Base-by-base conservation (phyloP, 371 early-diverging fungal species). In the Rhizopus sp. region DNA sequence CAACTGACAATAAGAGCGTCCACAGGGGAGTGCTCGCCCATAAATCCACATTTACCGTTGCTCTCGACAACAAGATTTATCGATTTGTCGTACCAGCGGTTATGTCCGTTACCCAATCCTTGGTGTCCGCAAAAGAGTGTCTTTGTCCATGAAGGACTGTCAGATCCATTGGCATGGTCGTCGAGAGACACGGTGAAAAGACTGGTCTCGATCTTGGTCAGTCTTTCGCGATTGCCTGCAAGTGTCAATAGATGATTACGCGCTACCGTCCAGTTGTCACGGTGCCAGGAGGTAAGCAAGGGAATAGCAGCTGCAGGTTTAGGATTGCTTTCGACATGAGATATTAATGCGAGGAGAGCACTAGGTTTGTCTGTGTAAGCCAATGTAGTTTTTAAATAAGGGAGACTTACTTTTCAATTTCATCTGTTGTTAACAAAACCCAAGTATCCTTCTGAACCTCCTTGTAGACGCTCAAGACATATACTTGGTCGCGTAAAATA, bases 61-160 rank as follows among this genome's bases (percentile, higher is more conserved):
- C 80, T 76, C 51, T 89, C 84, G 17, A 91, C 75, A 29, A 88
- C 65, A 16, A 91, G 44, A 23, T 72, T 82, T n/a, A 90, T 34
- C 2, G 86, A 73, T 72, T 92, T 93, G 72, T 95, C 96, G 59
- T 88, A 93, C 96, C 96, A 95, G 4, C 96, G 84, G 68, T 95
- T 94, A 66, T 83, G 87, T 5, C 89, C 95, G 34, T 80, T 77
- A 1, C 68, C 68, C 10, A 70, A 17, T 0, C 66, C 59, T 50
- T 70, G 69, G 42, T 70, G 59, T 6, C 75, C 65, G 17, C 65
- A 69, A 13, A 73, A 60, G 41, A 57, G 48, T 15, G 64, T 63
- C 9, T 60, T 59, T 55, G 71, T 72, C 60, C 75, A 75, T 6
- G 69, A 59, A 33, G 68, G 62, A 4, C 52, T 17, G 38, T 68